Conservation (phyloP, 163 green algal species). For the Chloromonas sp. region DNA sequence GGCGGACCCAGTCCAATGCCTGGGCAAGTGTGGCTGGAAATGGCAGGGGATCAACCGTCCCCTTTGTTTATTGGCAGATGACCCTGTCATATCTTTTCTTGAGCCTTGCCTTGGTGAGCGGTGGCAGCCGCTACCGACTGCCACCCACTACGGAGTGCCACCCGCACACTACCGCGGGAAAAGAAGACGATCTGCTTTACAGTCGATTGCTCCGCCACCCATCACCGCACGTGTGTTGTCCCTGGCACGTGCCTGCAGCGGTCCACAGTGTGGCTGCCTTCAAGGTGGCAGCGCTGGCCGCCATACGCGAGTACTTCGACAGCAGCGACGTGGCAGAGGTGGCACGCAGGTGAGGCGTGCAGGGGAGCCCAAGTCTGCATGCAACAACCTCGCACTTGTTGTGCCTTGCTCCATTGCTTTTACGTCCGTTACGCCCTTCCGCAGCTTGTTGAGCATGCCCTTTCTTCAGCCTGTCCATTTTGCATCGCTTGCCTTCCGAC, state of each 20-base stretch:
- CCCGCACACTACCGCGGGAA: too few relatives aligned
- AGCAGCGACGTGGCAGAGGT: constrained; percentile 58
- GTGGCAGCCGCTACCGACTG: neutral
- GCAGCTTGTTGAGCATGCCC: too few relatives aligned
- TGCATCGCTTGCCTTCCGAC: too few relatives aligned
- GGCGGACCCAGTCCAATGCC: too few relatives aligned
- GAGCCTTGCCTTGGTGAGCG: neutral
- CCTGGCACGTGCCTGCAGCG: neutral
- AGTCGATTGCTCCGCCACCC: too few relatives aligned
- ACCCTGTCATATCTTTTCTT: neutral
- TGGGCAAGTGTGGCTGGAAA: neutral
- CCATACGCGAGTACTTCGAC: constrained; percentile 73
- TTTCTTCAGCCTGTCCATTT: too few relatives aligned
- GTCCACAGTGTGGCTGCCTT: constrained; percentile 47
- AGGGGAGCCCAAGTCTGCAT: constrained; percentile 49
- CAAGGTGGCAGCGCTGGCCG: constrained; percentile 51
- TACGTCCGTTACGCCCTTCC: too few relatives aligned
- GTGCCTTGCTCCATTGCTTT: too few relatives aligned
- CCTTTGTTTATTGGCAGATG: neutral
- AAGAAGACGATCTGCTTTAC: too few relatives aligned
- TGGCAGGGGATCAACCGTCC: neutral
- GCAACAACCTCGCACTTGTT: constrained; percentile 23
- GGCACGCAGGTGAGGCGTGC: constrained; percentile 40
- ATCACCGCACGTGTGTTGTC: too few relatives aligned
- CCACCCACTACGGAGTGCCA: neutral